These are phyloP conservation scores for Cicer bijugum DNA, from an alignment of 306 rosid species.

Conservation along the genomic window DNA sequence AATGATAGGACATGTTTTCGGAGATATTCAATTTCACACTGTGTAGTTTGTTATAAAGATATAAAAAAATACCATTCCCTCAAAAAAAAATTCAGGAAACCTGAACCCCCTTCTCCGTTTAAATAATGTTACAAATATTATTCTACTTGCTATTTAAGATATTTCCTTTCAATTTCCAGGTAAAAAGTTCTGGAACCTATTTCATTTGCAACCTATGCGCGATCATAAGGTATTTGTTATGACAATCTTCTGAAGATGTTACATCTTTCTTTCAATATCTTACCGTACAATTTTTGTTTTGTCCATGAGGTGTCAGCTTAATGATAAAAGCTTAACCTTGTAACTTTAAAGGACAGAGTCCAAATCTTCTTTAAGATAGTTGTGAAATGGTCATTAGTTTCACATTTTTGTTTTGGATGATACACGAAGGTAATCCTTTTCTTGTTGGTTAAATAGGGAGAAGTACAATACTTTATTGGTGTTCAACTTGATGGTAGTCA, in stretches of 20 bases:
- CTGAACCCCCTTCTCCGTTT: not conserved
- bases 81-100: slow-evolving; percentile 9
- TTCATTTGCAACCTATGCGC: slow-evolving; percentile 99
- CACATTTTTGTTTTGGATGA: slow-evolving; percentile 6
- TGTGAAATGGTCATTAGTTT: too few species aligned
- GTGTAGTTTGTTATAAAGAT: slow-evolving; percentile 5
- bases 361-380: too few species aligned
- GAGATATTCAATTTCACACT: not conserved
- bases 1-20: slow-evolving; percentile 19
- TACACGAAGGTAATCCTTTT: not conserved
- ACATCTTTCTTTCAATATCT: slow-evolving; percentile 30
- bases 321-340: too few species aligned
- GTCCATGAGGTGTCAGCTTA: too few species aligned
- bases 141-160: slow-evolving; percentile 40
- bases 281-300: not conserved
- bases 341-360: too few species aligned
- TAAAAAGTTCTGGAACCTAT: slow-evolving; percentile 94
- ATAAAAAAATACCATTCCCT: not conserved
- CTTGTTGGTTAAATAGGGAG: slow-evolving; percentile 68
- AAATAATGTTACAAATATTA: slow-evolving; percentile 4
- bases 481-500: slow-evolving; percentile 99
- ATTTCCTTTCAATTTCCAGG: slow-evolving; percentile 58
- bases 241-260: slow-evolving; percentile 31
- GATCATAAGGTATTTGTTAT: slow-evolving; percentile 78
- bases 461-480: slow-evolving; percentile 96